Conservation (phyloP, 805 yeast species). For the Myxozyma geophila region DNA sequence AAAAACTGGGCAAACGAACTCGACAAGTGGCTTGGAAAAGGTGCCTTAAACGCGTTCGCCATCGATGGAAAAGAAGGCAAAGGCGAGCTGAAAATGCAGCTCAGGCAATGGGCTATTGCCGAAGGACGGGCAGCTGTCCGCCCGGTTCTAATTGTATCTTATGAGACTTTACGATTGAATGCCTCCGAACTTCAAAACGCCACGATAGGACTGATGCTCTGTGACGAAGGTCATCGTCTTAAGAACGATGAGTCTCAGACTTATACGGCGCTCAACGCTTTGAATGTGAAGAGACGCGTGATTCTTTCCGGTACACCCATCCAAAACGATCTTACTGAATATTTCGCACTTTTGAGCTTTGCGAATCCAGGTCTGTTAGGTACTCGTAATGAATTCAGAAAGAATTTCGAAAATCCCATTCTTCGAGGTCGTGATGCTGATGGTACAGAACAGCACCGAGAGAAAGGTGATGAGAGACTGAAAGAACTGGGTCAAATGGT, state of each 20-base stretch:
- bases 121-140: constrained; percentile 79
- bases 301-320: constrained; percentile 96
- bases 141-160: constrained; percentile 91
- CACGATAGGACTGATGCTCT: constrained; percentile 83
- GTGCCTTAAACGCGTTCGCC: constrained; percentile 84
- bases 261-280: constrained; percentile 80
- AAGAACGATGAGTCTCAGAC: constrained; percentile 92
- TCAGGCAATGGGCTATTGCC: constrained; percentile 85
- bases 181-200: constrained; percentile 73
- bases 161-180: constrained; percentile 89
- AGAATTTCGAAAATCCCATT: constrained; percentile 79
- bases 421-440: constrained; percentile 86
- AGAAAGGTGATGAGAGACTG: constrained; percentile 69
- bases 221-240: constrained; percentile 83
- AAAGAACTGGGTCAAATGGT: constrained; percentile 74
- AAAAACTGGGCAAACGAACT: constrained; percentile 97
- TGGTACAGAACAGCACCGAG: constrained; percentile 79
- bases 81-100: constrained; percentile 64
- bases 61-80: constrained; percentile 77
- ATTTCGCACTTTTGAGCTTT: constrained; percentile 84
- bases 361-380: constrained; percentile 96
- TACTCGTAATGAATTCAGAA: constrained; percentile 78
- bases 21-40: constrained; percentile 92
- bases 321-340: constrained; percentile 89
- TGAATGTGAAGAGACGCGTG: constrained; percentile 85